A percentile compares a stretch with the other conserved stretches of the same genome.
These are phyloP conservation scores for Dictyophora rubrovolvata DNA, from an alignment of 768 basidiomycete genomes.

Conservation along the genomic window DNA sequence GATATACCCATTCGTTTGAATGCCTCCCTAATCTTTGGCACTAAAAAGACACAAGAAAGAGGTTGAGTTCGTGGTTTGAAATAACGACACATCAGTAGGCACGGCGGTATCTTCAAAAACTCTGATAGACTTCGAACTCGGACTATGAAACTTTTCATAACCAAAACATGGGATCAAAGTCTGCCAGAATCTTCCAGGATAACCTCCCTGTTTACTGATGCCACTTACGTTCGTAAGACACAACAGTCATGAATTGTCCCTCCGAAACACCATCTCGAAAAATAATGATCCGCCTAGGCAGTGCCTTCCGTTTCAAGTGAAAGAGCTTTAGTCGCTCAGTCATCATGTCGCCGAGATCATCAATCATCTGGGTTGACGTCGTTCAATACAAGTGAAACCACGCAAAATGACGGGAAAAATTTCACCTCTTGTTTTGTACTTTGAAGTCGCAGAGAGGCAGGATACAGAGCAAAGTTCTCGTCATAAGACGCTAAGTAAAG, in stretches of 20 bases:
- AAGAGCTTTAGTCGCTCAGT: conserved; percentile 56
- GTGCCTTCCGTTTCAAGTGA: conserved; percentile 34
- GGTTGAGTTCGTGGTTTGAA: not conserved
- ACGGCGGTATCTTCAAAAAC: not conserved
- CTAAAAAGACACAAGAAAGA: not conserved
- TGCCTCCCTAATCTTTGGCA: conserved; percentile 36
- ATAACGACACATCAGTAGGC: not conserved
- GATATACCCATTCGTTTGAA: conserved; percentile 45
- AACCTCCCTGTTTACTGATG: not conserved
- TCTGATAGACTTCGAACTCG: not conserved
- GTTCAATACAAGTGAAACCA: not conserved
- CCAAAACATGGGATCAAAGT: too few species aligned
- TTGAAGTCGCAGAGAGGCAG: conserved; percentile 64
- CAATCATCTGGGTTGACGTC: conserved; percentile 39
- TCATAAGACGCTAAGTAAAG: conserved; percentile 25
- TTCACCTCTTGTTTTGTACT: conserved; percentile 62
- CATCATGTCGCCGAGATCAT: conserved; percentile 55
- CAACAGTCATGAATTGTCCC: conserved; percentile 22
- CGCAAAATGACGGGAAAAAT: not conserved
- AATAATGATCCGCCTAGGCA: conserved; percentile 62
- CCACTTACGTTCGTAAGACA: conserved; percentile 5
- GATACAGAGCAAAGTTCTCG: conserved; percentile 61
- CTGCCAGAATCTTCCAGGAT: too few species aligned
- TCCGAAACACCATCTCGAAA: conserved; percentile 82
- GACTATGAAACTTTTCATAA: not conserved